Base-by-base conservation (phyloP, 2,329 filamentous ascomycete species). In the Fusarium sp. region DNA sequence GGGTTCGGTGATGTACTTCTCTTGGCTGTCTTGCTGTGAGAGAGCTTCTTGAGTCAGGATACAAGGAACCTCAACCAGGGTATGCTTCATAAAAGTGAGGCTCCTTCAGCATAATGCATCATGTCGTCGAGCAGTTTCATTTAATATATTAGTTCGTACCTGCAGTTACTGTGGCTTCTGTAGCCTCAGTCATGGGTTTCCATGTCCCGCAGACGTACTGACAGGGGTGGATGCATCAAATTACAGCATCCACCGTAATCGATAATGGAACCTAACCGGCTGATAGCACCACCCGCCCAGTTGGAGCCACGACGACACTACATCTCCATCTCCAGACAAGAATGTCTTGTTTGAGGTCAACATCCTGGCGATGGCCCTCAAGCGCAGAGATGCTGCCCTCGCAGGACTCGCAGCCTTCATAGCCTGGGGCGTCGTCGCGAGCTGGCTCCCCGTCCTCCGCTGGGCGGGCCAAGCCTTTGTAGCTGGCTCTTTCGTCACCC, bases 381-480 rank as follows among this genome's bases (percentile, higher is more conserved):
- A 90, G 87, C 90, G 90, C 85, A 91, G 90, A 88, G 89, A 95
- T 89, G 88, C 92, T 83, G 87, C 90, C 82, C 83, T 93, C 83
- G 91, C 91, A 82, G 89, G 88, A 82, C 82, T 93, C 81, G 91
- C 88, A 82, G 89, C 87, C 82, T 94, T 98, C 83, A 87, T 98
- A 82, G 92, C 94, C 81, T 98, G 96, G 96, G 93, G 94, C 72
- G 92, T 95, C 82, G 89, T 93, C 69, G 92, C 94, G 76, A 92
- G 93, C 85, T 97, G 93, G 92, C 87, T 95, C 78, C 95, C 96
- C 34, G 85, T 91, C 69, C 86, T 98, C 75, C 94, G 94, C 82
- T 97, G 93, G 89, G 88, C 94, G 47, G 94, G 93, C 78, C 93
- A 97, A 83, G 94, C 95, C 77, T 94, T 98, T 82, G 85, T 93